A percentile compares a stretch with the other conserved stretches of the same genome.
These are phyloP conservation scores for Coniochaeta ligniaria DNA, from an alignment of 2,329 filamentous ascomycete species.

Conservation along the genomic window DNA sequence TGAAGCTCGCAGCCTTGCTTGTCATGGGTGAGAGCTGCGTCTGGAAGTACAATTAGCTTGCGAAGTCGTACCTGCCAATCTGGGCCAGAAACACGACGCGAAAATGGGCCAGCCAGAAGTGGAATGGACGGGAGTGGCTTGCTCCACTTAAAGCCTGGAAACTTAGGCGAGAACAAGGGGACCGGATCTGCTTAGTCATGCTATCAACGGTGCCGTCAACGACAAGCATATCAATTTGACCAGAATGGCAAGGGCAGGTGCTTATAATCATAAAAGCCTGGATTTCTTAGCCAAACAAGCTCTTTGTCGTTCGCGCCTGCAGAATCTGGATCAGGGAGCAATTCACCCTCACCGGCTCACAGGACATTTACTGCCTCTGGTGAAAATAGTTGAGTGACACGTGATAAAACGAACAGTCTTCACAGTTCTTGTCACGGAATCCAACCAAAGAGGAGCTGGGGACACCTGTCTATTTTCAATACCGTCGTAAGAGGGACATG, in stretches of 20 bases:
- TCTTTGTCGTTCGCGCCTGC: no score
- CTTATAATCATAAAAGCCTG: no score
- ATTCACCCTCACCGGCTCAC: no score
- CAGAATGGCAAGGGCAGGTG: neutral
- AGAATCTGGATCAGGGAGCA: no score
- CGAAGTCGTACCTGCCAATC: no score
- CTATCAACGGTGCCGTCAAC: neutral
- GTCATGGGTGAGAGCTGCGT: neutral
- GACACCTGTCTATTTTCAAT: neutral
- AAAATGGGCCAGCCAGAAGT: neutral
- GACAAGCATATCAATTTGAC: neutral
- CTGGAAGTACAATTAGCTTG: neutral
- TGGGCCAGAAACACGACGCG: neutral
- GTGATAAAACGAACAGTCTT: no score
- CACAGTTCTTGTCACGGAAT: neutral
- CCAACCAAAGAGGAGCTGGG: neutral
- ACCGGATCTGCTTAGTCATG: neutral
- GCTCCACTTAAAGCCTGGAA: no score
- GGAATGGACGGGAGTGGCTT: no score
- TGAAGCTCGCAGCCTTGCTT: neutral
- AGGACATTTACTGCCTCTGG: no score
- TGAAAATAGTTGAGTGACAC: neutral
- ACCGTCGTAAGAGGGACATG: neutral
- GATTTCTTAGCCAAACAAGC: no score
- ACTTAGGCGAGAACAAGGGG: neutral